Base-by-base conservation (phyloP, 192 early-diverging fungal species). In the Chytriomyces sp. region DNA sequence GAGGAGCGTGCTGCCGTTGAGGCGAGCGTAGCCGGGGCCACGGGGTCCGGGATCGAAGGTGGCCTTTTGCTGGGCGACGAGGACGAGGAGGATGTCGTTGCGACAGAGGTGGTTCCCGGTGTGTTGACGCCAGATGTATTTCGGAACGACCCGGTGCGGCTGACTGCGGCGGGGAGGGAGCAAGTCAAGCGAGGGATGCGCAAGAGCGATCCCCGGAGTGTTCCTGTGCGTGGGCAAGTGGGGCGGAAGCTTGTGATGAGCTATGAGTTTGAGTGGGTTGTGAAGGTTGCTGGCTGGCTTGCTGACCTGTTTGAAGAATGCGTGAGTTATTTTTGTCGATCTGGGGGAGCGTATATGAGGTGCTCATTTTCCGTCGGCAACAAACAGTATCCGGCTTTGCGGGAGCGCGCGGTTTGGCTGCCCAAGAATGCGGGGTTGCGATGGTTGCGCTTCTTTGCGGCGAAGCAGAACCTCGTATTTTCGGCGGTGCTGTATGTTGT, bases 221-320 rank as follows among this genome's bases (percentile, higher is more conserved):
- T 73, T 2, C 72, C 72, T 14, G 52, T 73, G 8, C 5, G 26
- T 44, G 52, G 12, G 25, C 44, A 49, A 22, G 22, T 12, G 1
- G 25, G 17, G 39, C 39, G 72, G 6, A 61, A 52, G 14, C 44
- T 73, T 17, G 72, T 73, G 28, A 39, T 44, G 58, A 64, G 60
- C 41, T 73, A 73, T 62, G 72, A 73, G 49, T 38, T 53, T 36
- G 72, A 64, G 37, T 73, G 60, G 58, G 37, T 73, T 36, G 59
- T 73, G 6, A 64, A 53, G 25, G 49, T 64, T 12, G 54, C 60
- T 14, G 30, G 32, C 3, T 49, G 58, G 56, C 2, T 72, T 44
- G 70, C 70, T 12, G 22, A 30, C 5, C 5, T 26, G 4, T 72
- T 72, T 72, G 70, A 72, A 4, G 22, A 8, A 26, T 34, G 17